A percentile compares a stretch with the other conserved stretches of the same genome.
Conservation (phyloP, 768 basidiomycete genomes). For the Lentinula guzmanii region DNA sequence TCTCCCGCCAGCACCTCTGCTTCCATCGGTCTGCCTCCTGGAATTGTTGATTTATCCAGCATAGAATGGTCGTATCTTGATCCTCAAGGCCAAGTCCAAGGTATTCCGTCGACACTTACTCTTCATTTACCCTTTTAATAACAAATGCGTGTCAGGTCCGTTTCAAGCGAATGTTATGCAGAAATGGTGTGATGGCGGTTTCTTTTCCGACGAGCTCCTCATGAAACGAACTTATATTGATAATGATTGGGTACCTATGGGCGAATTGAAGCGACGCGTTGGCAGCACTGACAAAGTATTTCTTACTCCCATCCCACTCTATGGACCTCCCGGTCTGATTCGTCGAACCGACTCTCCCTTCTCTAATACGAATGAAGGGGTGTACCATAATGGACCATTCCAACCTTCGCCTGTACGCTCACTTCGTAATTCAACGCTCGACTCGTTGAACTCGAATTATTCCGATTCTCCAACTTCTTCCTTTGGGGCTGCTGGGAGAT, state of each 20-base stretch:
- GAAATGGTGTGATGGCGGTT: conserved; percentile 89
- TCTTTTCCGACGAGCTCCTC: conserved; percentile 77
- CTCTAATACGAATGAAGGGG: conserved; percentile 29
- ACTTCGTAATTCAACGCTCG: conserved; percentile 58
- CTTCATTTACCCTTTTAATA: not conserved
- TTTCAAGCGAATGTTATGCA: conserved; percentile 90
- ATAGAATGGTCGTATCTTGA: conserved; percentile 93
- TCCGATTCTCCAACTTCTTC: conserved; percentile 74
- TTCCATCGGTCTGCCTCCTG: conserved; percentile 35
- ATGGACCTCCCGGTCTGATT: conserved; percentile 49
- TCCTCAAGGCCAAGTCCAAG: conserved; percentile 88
- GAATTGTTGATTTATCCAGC: conserved; percentile 45
- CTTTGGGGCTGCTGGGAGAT: conserved; percentile 49
- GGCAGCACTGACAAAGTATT: conserved; percentile 53
- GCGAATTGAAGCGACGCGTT: conserved; percentile 48
- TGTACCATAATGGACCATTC: conserved; percentile 44
- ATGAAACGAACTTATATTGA: conserved; percentile 79
- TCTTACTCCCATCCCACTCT: conserved; percentile 40
- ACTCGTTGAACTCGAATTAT: conserved; percentile 54
- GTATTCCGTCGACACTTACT: conserved; percentile 30
- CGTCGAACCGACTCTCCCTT: conserved; percentile 45
- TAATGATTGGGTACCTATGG: conserved; percentile 59
- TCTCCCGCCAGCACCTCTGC: conserved; percentile 10
- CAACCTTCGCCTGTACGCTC: conserved; percentile 63
- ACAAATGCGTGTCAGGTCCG: conserved; percentile 51